Conservation (phyloP, 1,139 yeast genomes). For the Nakaseomyces nivariensis region DNA sequence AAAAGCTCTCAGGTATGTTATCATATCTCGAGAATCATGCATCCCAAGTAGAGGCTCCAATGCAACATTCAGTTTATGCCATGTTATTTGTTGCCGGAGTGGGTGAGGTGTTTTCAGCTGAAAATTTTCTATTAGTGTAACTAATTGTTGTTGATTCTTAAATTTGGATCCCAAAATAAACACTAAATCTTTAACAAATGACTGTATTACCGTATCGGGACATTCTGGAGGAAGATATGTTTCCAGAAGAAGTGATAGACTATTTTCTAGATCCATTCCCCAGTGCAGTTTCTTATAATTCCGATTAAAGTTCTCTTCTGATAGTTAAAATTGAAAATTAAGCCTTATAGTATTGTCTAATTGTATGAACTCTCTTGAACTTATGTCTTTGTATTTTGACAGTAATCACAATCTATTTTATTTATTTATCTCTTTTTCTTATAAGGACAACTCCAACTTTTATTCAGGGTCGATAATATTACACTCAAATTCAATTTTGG, state of each 20-base stretch:
- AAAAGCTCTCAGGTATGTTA: conserved; percentile 12
- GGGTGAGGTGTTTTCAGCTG: conserved; percentile 11
- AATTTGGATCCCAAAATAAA: conserved; percentile 9
- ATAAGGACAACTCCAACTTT: no score
- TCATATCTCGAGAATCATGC: conserved; percentile 12
- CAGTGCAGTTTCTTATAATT: background rate
- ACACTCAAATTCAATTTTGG: no score
- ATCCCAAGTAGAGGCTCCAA: conserved; percentile 13
- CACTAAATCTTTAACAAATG: conserved; percentile 10
- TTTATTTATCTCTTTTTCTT: no score
- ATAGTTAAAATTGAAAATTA: no score
- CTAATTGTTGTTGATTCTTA: conserved; percentile 8
- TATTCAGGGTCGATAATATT: no score
- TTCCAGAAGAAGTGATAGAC: conserved; percentile 10
- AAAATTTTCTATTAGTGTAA: conserved; percentile 9
- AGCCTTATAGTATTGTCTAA: no score
- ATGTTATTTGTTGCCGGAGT: conserved; percentile 9
- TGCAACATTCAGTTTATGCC: conserved; percentile 16
- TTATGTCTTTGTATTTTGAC: no score
- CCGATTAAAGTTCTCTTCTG: no score
- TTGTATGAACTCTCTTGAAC: no score
- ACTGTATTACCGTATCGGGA: conserved; percentile 8
- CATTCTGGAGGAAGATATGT: conserved; percentile 12
- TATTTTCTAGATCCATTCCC: conserved; percentile 13
- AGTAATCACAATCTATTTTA: no score